Percentiles rank a stretch among this genome's conserved stretches.
Evolutionary conservation across 108 stramenopile genomes (phyloP).

Genomic region (Mayamaea pseudoterrestris): DNA sequence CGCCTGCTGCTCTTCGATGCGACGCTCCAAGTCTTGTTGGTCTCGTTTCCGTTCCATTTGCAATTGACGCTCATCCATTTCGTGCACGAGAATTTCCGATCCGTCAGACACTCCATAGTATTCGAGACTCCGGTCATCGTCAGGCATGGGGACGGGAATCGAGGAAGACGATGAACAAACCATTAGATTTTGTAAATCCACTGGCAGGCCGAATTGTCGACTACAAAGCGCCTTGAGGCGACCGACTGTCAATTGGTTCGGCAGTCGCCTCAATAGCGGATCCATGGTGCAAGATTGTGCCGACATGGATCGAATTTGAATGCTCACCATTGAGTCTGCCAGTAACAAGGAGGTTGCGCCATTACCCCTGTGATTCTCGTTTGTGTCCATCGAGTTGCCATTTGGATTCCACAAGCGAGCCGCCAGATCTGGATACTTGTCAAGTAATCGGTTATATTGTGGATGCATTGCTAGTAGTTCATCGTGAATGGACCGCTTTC

Average conservation of each 20-base stretch:
- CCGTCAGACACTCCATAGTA: conserved; percentile 86
- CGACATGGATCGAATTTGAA: conserved; percentile 61
- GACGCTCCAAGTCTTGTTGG: conserved; percentile 42
- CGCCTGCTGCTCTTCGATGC: conserved; percentile 33
- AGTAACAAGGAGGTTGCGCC: conserved; percentile 37
- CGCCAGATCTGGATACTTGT: not conserved
- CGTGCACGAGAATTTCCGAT: conserved; percentile 75
- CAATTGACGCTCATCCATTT: conserved; percentile 32
- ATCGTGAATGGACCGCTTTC: too few relatives aligned
- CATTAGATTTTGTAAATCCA: conserved; percentile 64
- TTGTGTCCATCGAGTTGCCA: conserved; percentile 30
- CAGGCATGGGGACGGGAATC: conserved; percentile 62
- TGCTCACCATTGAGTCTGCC: conserved; percentile 41
- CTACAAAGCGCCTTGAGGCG: conserved; percentile 71
- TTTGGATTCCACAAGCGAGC: not conserved
- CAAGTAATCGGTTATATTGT: too few relatives aligned
- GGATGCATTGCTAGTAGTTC: too few relatives aligned
- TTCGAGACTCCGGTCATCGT: conserved; percentile 47
- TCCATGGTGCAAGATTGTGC: conserved; percentile 58
- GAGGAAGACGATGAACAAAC: conserved; percentile 36
- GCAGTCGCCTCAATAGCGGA: conserved; percentile 60
- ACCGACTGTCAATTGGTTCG: conserved; percentile 53
- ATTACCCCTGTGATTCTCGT: conserved; percentile 34
- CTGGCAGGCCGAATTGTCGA: conserved; percentile 60
- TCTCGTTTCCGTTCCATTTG: conserved; percentile 5